Evolutionary conservation across 179 eudicot genomes (phyloP), one percentile per base, ranked within the genome.

Genomic region (Beta lomatogona): DNA sequence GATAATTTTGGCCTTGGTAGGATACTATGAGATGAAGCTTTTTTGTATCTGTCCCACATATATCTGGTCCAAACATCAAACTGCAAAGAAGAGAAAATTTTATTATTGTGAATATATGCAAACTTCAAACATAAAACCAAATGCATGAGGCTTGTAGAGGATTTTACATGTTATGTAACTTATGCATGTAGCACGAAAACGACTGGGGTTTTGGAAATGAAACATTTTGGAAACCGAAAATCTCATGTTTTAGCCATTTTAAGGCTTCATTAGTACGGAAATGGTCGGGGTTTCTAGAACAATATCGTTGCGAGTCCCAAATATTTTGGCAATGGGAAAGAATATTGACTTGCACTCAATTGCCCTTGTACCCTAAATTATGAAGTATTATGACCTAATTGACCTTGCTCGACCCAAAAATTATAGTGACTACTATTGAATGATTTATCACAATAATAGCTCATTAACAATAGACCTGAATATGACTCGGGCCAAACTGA

Each of bases 21-120:
- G 98, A 90, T 69, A 90, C 80, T 80, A 94, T 91, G 13, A 87
- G 90, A 83, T 94, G 98, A 76, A 94, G 95, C 80, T 90, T 88
- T 78, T 94, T 94, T 73, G 88, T 94, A 80, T 92, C 91, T 54
- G 97, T 81, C 81, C 98, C 94, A 78, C 98, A 94, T 75, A 94
- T 81, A 84, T 94, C 98, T 25, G 98, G 98, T 80, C 98, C 98
- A 79, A 94, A 90, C 98, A 94, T 94, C 81, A 93, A 65, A 84
- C 98, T 93, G 96, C 86, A 60, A 76, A 71, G 12, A 71, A 5
- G 76, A 64, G 41, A 78, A 77, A 50, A 5, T 16, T 2, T 66
- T 45, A 55, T 36, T 52, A 19, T 7, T 3, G 10, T 69, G 16
- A 25, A 14, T 74, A 1, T 76, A 25, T 77, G 22, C 79, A 45